Conservation (phyloP, 2,329 filamentous ascomycete species). For the Aspergillus fumigatus region DNA sequence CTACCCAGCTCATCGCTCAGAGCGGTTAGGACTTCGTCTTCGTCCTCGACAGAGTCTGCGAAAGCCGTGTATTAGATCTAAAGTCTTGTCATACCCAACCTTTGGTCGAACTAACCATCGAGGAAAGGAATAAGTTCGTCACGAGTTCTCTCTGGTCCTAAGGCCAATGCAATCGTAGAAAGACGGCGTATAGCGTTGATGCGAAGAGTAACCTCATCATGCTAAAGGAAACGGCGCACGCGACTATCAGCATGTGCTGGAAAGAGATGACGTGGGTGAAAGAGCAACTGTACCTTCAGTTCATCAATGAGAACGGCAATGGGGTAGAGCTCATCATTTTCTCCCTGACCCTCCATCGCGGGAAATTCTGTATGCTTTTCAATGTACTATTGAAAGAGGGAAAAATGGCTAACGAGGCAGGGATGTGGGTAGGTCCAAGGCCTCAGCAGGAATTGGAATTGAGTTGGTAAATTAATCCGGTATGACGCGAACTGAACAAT, state of each 20-base stretch:
- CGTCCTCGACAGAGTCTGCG: slow-evolving; percentile 95
- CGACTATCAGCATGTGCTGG: slow-evolving; percentile 13
- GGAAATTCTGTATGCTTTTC: slow-evolving; percentile 26
- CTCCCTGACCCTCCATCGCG: slow-evolving; percentile 84
- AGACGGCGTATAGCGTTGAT: slow-evolving; percentile 98
- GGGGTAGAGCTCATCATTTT: slow-evolving; percentile 98
- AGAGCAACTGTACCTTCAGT: slow-evolving; percentile 69
- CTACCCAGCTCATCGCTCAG: slow-evolving; percentile 93
- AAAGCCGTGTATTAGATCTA: slow-evolving; percentile 19
- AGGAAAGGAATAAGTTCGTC: slow-evolving; percentile 99
- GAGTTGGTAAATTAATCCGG: slow-evolving; percentile 16
- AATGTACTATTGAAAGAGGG: slow-evolving; percentile 18
- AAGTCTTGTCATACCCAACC: slow-evolving; percentile 10
- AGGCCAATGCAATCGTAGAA: slow-evolving; percentile 93
- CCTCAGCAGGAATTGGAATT: slow-evolving; percentile 27
- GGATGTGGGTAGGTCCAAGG: slow-evolving; percentile 28
- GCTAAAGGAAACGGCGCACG: slow-evolving; percentile 51
- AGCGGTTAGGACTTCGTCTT: slow-evolving; percentile 96
- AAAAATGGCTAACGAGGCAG: slow-evolving; percentile 20
- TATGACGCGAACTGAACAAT: slow-evolving; percentile 24
- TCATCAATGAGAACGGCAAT: slow-evolving; percentile 99
- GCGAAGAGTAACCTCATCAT: slow-evolving; percentile 96
- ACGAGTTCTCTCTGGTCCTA: slow-evolving; percentile 92
- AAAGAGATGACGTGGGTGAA: slow-evolving; percentile 5
- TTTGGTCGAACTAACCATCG: slow-evolving; percentile 66